A percentile compares a stretch with the other conserved stretches of the same genome.
phyloP scores from a whole-genome alignment of 2,329 filamentous ascomycete genomes.

The Pseudogymnoascus destructans region DNA sequence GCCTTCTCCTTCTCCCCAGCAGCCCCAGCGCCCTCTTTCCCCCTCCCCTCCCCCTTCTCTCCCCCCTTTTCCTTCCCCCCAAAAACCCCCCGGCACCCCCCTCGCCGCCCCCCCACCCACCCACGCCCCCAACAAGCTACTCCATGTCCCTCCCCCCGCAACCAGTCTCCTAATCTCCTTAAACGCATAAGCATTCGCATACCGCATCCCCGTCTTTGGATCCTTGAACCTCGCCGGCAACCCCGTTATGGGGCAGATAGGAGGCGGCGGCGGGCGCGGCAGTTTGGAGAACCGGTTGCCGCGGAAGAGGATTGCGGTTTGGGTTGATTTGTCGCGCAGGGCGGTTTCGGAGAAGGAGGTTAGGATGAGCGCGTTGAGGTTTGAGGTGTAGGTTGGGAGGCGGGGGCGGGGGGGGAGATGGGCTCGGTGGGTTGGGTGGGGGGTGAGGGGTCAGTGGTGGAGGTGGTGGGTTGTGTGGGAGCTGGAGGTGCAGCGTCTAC shows the following conservation, averaged over 20 bases:
- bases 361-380: conserved; percentile 34
- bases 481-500: not conserved
- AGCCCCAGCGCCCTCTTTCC: not conserved
- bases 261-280: conserved; percentile 30
- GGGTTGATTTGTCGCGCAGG: conserved; percentile 38
- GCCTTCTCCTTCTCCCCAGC: not conserved
- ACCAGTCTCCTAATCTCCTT: conserved; percentile 63
- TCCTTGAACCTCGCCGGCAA: conserved; percentile 73
- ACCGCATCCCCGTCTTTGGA: conserved; percentile 70
- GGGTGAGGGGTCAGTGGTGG: not conserved
- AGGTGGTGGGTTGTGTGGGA: not conserved
- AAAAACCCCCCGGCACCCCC: not conserved
- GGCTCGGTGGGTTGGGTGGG: not conserved
- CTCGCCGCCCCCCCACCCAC: not conserved
- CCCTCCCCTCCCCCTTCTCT: not conserved
- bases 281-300: conserved; percentile 32
- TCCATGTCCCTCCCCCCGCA: not conserved
- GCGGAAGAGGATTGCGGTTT: conserved; percentile 43
- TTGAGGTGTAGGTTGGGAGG: not conserved
- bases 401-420: not conserved
- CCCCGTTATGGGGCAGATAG: conserved; percentile 69
- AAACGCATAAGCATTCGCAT: conserved; percentile 67
- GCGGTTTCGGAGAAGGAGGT: conserved; percentile 40
- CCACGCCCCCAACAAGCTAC: not conserved
- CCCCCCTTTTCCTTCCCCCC: not conserved